These are phyloP conservation scores for Glebionis coronaria DNA, from an alignment of 129 eudicot genomes.

Conservation along the genomic window DNA sequence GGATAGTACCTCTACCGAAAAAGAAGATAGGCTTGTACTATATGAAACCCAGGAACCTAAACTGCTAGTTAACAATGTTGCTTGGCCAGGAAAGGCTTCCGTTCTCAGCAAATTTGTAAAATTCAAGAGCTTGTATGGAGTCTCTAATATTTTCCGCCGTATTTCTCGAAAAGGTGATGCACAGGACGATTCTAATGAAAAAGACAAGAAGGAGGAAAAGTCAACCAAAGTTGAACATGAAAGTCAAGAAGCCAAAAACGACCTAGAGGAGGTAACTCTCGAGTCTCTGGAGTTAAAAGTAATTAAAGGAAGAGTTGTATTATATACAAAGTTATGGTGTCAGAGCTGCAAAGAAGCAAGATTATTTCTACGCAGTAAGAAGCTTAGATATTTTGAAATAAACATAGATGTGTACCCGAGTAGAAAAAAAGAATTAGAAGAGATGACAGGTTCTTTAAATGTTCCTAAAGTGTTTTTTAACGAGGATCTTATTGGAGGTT, in stretches of 20 bases:
- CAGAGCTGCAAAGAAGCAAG: constrained; percentile 54
- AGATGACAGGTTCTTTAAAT: constrained; percentile 44
- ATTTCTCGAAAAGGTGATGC: constrained; percentile 44
- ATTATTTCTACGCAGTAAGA: constrained; percentile 40
- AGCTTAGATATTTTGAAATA: constrained; percentile 57
- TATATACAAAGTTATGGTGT: constrained; percentile 63
- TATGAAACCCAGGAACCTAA: constrained; percentile 48
- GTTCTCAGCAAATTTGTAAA: constrained; percentile 45
- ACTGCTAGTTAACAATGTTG: constrained; percentile 32
- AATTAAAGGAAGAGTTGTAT: constrained; percentile 56
- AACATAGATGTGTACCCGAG: constrained; percentile 61
- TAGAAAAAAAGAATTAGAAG: constrained; percentile 58
- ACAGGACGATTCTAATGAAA: constrained; percentile 28
- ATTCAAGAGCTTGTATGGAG: constrained; percentile 43
- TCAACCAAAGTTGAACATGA: constrained; percentile 33
- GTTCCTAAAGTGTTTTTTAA: constrained; percentile 71
- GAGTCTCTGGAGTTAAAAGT: constrained; percentile 35
- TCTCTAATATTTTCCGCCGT: constrained; percentile 47
- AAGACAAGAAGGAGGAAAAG: constrained; percentile 18
- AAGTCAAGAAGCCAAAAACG: constrained; percentile 35
- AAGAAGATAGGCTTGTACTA: constrained; percentile 41
- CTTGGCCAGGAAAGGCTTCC: constrained; percentile 50
- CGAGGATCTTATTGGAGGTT: constrained; percentile 53
- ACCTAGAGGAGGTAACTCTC: constrained; percentile 17
- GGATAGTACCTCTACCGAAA: constrained; percentile 28